phyloP scores from a whole-genome alignment of 2,329 filamentous ascomycete species.

The Aspergillus phoenicis region DNA sequence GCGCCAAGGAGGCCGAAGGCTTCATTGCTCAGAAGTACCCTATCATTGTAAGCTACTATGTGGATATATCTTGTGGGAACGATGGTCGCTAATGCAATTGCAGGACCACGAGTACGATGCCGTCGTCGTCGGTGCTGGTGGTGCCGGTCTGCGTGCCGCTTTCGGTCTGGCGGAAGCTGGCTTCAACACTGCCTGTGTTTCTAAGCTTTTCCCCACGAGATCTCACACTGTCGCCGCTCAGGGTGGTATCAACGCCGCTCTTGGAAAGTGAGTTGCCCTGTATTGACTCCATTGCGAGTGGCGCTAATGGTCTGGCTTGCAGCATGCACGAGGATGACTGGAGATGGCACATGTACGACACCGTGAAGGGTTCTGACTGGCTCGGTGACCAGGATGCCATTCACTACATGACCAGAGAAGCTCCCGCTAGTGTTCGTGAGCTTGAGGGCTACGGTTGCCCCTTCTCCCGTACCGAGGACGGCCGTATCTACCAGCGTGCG shows the following conservation, averaged over 20 bases:
- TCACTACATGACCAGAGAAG: slow-evolving; percentile 97
- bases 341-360: slow-evolving; percentile 99
- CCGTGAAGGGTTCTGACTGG: slow-evolving; percentile 97
- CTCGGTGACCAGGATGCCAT: slow-evolving; percentile 96
- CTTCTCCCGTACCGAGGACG: slow-evolving; percentile 89
- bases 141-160: slow-evolving; percentile 64
- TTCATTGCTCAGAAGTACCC: slow-evolving; percentile 89
- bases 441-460: slow-evolving; percentile 97
- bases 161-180: slow-evolving; percentile 66
- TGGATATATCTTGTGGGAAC: neutral
- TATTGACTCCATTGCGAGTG: slow-evolving; percentile 6
- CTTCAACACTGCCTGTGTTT: slow-evolving; percentile 66
- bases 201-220: slow-evolving; percentile 65
- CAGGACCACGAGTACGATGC: slow-evolving; percentile 99
- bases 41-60: slow-evolving; percentile 72
- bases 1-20: slow-evolving; percentile 89
- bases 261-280: slow-evolving; percentile 43
- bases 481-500: slow-evolving; percentile 97
- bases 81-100: slow-evolving; percentile 24
- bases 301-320: slow-evolving; percentile 22
- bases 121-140: slow-evolving; percentile 72
- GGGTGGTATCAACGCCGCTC: slow-evolving; percentile 60
- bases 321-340: slow-evolving; percentile 99
- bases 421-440: slow-evolving; percentile 87
- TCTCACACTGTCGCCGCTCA: slow-evolving; percentile 69